Base-by-base conservation (phyloP, 768 basidiomycete genomes). In the Pulveroboletus sp. region DNA sequence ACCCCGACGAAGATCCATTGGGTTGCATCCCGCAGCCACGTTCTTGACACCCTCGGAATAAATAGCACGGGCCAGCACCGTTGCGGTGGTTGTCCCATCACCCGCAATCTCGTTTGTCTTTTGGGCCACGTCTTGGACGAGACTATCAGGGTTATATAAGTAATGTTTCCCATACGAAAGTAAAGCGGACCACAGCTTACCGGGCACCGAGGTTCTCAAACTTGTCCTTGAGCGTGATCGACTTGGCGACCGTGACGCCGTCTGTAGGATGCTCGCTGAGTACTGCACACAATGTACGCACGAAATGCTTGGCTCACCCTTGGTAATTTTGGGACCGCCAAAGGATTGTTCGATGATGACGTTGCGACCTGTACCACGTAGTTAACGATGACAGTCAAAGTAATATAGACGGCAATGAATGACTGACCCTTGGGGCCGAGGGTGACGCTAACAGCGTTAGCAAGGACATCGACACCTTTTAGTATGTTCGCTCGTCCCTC, bases 31-130 rank as follows among this genome's bases (percentile, higher is more conserved):
- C 9, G 95, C 95, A 18, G 95, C 95, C 51, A 98, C 95, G 62
- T 98, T 98, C 78, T 97, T 97, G 63, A 97, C 94, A 69, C 95
- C 95, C 71, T 99, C 95, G 0, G 93, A 81, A 75, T 96, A 99
- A 72, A 99, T 97, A 49, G 95, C 93, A 48, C 93, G 89, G 9
- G 95, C 91, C 50, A 97, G 84, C 46, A 97, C 95, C 32, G 95
- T 97, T 5, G 95, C 93, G 14, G 95, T 99, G 8, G 95, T 99
- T 3, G 95, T 98, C 51, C 95, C 95, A 68, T 99, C 95, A 68
- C 95, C 95, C 33, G 95, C 95, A 59, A 87, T 76, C 72, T 97
- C 94, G 73, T 97, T 97, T 18, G 94, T 96, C 75, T 96, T 96
- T 66, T 84, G 84, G 3, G 94, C 94, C 49, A 97, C 94, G 57